phyloP scores from a whole-genome alignment of 2,329 filamentous ascomycete genomes.

The Exserohilum turcica region DNA sequence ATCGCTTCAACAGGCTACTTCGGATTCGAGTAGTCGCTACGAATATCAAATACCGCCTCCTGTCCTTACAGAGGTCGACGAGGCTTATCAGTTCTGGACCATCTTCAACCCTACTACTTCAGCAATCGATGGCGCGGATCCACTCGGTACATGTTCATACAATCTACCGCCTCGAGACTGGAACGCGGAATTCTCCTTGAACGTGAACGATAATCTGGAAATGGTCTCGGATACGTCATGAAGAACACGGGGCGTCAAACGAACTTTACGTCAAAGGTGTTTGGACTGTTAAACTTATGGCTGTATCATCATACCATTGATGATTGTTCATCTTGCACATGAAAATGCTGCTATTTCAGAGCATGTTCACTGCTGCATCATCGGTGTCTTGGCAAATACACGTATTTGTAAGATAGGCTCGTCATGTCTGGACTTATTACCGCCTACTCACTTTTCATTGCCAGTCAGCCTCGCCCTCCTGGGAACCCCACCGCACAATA shows the following conservation, averaged over 20 bases:
- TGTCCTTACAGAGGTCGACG: slow-evolving; percentile 27
- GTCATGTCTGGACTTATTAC: neutral
- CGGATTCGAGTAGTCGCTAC: slow-evolving; percentile 18
- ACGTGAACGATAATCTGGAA: slow-evolving; percentile 33
- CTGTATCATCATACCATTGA: neutral
- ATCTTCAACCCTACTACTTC: slow-evolving; percentile 40
- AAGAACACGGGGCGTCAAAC: neutral
- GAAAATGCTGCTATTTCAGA: neutral
- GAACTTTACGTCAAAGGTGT: neutral
- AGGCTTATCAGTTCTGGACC: slow-evolving; percentile 36
- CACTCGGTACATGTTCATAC: slow-evolving; percentile 26
- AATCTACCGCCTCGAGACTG: slow-evolving; percentile 38
- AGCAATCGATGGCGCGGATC: slow-evolving; percentile 26
- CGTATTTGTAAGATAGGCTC: neutral
- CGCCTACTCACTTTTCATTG: too few species aligned
- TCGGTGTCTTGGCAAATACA: neutral
- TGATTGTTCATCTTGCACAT: neutral
- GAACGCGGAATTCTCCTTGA: slow-evolving; percentile 41
- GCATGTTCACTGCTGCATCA: neutral
- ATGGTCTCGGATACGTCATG: slow-evolving; percentile 16
- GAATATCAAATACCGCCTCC: slow-evolving; percentile 16
- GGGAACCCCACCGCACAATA: neutral
- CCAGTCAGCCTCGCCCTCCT: neutral
- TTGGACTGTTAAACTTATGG: neutral
- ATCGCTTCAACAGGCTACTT: slow-evolving; percentile 7